phyloP scores from a whole-genome alignment of 495 filamentous ascomycete genomes.

The Aspergillus haitiensis region DNA sequence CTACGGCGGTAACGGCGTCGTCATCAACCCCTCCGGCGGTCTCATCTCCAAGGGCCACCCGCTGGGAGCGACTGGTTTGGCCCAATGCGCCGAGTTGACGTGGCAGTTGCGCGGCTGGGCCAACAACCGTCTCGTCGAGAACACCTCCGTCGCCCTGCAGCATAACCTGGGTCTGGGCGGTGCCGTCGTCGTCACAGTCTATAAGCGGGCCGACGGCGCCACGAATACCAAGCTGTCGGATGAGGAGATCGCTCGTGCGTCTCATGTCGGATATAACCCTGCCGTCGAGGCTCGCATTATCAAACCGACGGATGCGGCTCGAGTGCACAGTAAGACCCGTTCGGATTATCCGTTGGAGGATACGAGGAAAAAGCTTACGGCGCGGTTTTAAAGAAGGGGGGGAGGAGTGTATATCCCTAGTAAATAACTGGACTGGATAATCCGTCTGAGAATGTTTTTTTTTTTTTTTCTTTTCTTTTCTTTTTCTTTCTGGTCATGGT shows the following conservation, averaged over 20 bases:
- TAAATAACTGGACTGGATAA: no score
- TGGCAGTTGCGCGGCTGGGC: conserved; percentile 98
- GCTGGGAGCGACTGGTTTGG: conserved; percentile 86
- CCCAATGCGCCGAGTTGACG: conserved; percentile 91
- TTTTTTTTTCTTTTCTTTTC: no score
- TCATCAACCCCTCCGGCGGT: conserved; percentile 92
- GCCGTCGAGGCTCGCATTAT: conserved; percentile 85
- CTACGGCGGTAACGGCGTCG: conserved; percentile 73
- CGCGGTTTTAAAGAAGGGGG: neutral
- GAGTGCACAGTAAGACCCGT: conserved; percentile 64
- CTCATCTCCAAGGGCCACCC: conserved; percentile 96
- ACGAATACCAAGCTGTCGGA: conserved; percentile 54
- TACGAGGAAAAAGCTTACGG: conserved; percentile 16
- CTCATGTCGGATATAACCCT: conserved; percentile 87
- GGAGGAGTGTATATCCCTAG: no score
- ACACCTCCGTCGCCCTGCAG: conserved; percentile 74
- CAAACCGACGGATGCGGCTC: conserved; percentile 70
- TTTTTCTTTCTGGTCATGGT: no score
- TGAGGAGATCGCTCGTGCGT: conserved; percentile 59
- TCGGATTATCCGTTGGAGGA: conserved; percentile 20
- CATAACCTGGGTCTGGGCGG: conserved; percentile 94
- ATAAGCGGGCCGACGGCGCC: conserved; percentile 78
- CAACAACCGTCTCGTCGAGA: conserved; percentile 74
- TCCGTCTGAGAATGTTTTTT: neutral
- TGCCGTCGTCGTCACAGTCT: conserved; percentile 87